Percentiles rank a stretch among this genome's conserved stretches.
Conservation (phyloP, 345 rosid genomes). For the Camelina sativa region DNA sequence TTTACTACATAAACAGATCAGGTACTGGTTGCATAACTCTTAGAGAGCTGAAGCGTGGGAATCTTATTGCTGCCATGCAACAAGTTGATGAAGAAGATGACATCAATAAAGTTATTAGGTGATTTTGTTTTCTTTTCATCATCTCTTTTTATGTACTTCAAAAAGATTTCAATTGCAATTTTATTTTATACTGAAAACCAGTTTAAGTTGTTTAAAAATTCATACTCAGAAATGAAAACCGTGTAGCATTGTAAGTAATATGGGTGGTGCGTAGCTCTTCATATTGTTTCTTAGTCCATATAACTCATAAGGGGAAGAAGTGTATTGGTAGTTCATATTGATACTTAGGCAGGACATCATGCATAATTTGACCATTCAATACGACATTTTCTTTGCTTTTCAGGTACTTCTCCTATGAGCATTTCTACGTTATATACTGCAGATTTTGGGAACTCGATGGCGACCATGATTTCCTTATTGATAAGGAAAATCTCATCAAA, state of each 20-base stretch:
- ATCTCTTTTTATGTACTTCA: neutral
- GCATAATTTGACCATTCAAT: conserved; percentile 18
- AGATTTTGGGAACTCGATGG: conserved; percentile 87
- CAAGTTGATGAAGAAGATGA: conserved; percentile 93
- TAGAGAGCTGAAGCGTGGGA: conserved; percentile 90
- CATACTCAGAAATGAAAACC: neutral
- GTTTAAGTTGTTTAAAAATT: neutral
- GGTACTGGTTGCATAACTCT: conserved; percentile 85
- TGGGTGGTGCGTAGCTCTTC: conserved; percentile 6
- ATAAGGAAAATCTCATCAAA: conserved; percentile 78
- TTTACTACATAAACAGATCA: conserved; percentile 83
- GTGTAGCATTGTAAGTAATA: conserved; percentile 2
- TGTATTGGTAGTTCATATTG: conserved; percentile 12
- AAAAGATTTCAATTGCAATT: neutral
- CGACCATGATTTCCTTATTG: conserved; percentile 81
- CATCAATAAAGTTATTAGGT: conserved; percentile 92
- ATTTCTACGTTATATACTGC: conserved; percentile 85
- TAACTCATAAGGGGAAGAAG: neutral
- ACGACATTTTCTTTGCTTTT: conserved; percentile 13
- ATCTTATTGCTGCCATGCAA: conserved; percentile 80
- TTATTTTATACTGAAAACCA: neutral
- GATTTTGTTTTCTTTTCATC: conserved; percentile 20
- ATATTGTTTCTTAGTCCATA: neutral
- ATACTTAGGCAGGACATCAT: conserved; percentile 2
- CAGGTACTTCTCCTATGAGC: conserved; percentile 97